Conservation (phyloP, 176 grass and related monocot genomes). For the Ensete glaucum region DNA sequence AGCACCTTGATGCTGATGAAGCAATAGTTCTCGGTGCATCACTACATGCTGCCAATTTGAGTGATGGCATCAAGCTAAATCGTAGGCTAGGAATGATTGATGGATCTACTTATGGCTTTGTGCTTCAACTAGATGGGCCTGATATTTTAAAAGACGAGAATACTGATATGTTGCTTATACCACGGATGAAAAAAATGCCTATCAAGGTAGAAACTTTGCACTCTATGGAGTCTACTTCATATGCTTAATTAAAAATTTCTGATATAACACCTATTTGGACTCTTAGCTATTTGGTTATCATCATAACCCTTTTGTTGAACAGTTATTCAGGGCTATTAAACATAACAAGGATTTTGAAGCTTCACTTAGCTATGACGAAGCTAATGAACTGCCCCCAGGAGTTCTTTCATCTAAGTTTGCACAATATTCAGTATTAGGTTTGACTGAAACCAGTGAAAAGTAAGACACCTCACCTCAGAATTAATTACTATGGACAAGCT, state of each 20-base stretch:
- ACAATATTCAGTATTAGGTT: constrained; percentile 64
- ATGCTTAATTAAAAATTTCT: neutral
- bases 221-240: neutral
- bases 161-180: constrained; percentile 59
- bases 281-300: constrained; percentile 3
- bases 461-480: constrained; percentile 16
- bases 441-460: constrained; percentile 77
- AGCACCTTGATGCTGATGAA: constrained; percentile 98
- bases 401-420: constrained; percentile 64
- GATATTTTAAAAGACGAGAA: constrained; percentile 72
- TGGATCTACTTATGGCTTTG: constrained; percentile 84
- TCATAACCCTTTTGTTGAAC: constrained; percentile 16
- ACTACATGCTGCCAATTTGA: constrained; percentile 94
- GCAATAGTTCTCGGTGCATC: constrained; percentile 93
- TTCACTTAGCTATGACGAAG: constrained; percentile 74
- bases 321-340: constrained; percentile 92
- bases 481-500: neutral
- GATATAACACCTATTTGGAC: neutral
- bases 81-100: constrained; percentile 96
- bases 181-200: constrained; percentile 97
- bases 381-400: constrained; percentile 64
- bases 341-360: constrained; percentile 87
- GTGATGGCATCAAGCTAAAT: constrained; percentile 98
- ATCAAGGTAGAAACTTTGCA: constrained; percentile 51
- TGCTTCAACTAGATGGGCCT: constrained; percentile 58